phyloP scores from a whole-genome alignment of 2,329 filamentous ascomycete genomes.

The Xylaria digitata region DNA sequence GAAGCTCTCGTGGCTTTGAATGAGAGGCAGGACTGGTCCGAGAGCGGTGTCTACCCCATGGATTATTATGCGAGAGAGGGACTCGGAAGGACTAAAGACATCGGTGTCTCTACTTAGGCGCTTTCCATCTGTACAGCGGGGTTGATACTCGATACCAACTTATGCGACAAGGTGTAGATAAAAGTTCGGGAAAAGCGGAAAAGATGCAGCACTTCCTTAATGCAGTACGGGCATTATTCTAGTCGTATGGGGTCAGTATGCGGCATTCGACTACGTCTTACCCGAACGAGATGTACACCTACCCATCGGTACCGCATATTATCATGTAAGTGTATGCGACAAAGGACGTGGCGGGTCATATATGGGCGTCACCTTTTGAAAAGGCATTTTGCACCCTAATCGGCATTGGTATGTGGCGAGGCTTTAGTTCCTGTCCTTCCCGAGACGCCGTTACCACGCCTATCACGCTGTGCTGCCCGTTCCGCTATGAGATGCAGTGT shows the following conservation, averaged over 20 bases:
- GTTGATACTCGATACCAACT: background rate
- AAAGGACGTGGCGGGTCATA: background rate
- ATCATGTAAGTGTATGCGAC: background rate
- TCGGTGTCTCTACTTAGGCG: slow-evolving; percentile 40
- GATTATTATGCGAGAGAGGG: slow-evolving; percentile 97
- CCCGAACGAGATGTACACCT: background rate
- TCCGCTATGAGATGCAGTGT: too few species aligned
- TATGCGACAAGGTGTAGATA: background rate
- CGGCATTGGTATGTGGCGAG: too few species aligned
- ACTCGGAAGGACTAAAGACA: slow-evolving; percentile 77
- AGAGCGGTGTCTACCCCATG: slow-evolving; percentile 86
- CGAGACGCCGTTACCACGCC: too few species aligned
- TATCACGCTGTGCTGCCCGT: too few species aligned
- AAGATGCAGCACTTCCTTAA: background rate
- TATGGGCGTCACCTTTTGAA: background rate
- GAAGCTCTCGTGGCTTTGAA: slow-evolving; percentile 93
- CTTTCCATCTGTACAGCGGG: background rate
- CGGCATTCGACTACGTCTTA: background rate
- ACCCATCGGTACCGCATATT: background rate
- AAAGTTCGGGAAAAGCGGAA: background rate
- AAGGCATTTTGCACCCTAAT: background rate
- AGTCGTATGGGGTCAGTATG: background rate
- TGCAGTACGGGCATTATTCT: background rate
- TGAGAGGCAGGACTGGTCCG: slow-evolving; percentile 78
- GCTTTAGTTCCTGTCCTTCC: too few species aligned